Evolutionary conservation across 352 stramenopile species (phyloP).

Genomic region (Peronospora destructor): DNA sequence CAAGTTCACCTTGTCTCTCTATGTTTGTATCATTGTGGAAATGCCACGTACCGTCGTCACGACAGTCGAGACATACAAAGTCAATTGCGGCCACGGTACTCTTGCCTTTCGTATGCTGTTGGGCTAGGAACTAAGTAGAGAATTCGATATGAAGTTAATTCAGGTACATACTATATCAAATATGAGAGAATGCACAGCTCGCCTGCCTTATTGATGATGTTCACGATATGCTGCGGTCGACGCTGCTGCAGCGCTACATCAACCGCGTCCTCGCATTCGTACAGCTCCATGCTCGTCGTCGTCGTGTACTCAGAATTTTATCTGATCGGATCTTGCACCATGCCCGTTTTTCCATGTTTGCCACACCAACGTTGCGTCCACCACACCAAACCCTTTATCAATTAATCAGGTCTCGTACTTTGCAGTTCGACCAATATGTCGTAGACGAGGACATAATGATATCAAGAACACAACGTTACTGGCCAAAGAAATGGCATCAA

Average conservation of each 20-base stretch:
- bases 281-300: constrained; percentile 43
- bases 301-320: background rate
- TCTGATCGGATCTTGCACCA: no score
- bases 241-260: constrained; percentile 61
- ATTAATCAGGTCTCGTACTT: no score
- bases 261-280: constrained; percentile 76
- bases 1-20: no score
- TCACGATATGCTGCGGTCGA: constrained; percentile 56
- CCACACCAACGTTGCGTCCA: constrained; percentile 2
- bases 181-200: background rate
- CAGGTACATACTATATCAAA: no score
- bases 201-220: constrained; percentile 70
- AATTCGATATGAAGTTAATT: background rate
- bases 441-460: no score
- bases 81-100: constrained; percentile 33
- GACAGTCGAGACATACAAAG: constrained; percentile 76
- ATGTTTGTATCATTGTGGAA: background rate
- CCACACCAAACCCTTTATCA: no score
- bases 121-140: constrained; percentile 36
- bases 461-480: no score
- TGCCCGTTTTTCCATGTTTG: no score
- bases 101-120: constrained; percentile 30
- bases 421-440: no score
- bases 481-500: no score
- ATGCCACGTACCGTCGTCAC: constrained; percentile 41